phyloP scores from a whole-genome alignment of 192 early-diverging fungal species.

The Coemansia sp. region DNA sequence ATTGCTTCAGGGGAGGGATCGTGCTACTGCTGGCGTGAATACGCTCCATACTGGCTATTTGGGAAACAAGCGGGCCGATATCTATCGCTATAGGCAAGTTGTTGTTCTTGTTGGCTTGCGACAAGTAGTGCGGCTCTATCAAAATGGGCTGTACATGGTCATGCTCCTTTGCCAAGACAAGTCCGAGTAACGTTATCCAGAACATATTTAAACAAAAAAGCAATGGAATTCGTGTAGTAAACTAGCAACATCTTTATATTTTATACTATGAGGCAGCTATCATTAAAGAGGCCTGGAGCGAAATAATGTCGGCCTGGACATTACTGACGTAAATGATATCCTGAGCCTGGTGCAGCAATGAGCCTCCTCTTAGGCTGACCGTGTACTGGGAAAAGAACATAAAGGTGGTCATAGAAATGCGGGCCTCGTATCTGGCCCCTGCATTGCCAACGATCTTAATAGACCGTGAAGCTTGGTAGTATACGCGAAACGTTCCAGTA shows the following conservation, averaged over 20 bases:
- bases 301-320: slow-evolving; percentile 24
- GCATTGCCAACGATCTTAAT: slow-evolving; percentile 22
- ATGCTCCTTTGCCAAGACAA: not conserved
- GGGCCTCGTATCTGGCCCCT: slow-evolving; percentile 23
- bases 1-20: too few species aligned
- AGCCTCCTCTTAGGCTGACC: not conserved
- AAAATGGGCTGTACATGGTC: not conserved
- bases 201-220: not conserved
- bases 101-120: not conserved
- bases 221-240: not conserved
- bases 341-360: slow-evolving; percentile 7
- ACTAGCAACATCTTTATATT: not conserved
- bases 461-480: slow-evolving; percentile 32
- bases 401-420: slow-evolving; percentile 29
- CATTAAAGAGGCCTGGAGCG: slow-evolving; percentile 8
- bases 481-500: slow-evolving; percentile 24
- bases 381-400: slow-evolving; percentile 37
- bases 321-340: slow-evolving; percentile 39
- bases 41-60: not conserved
- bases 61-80: slow-evolving; percentile 3
- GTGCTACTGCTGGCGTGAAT: not conserved
- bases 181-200: not conserved
- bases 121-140: not conserved
- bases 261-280: slow-evolving; percentile 2
- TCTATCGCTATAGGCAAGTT: slow-evolving; percentile 1